Evolutionary conservation across 148 eudicot species (phyloP), one percentile per base, ranked within the genome.

Genomic region (Amaranthus hypochondriacus): DNA sequence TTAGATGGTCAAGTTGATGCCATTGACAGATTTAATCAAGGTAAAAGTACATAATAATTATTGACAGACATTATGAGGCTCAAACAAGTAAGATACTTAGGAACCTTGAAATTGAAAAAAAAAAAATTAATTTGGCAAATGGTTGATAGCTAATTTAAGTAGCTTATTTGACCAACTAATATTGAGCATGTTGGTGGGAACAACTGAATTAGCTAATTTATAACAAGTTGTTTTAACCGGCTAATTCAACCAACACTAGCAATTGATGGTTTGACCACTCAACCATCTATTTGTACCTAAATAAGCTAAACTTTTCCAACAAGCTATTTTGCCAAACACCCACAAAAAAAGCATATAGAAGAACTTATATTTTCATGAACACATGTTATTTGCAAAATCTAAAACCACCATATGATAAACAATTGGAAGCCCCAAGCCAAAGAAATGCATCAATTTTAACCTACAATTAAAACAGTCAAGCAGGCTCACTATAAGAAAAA

Each of bases 1-100:
- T 75, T 57, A 47, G 65, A 59, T 21, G 70, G 55, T 80, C 73
- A 76, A 71, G 56, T 71, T 61, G 62, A 14, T 12, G 47, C 48
- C 46, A 39, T 43, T 54, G 43, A 48, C 69, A 65, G 8, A 13
- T 56, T 60, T 53, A 55, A 69, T 49, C 70, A 14, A 75, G 14
- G 7, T 4, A 62, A 68, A 46, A 70, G 55, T 48, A 51, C 6
- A n/a, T 54, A 12, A 49, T 14, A 63, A 39, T 54, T n/a, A 51
- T 18, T 65, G 8, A 15, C 68, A 71, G 61, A 56, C 52, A 78
- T 66, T 64, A 51, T 12, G 7, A 59, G 28, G 59, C 47, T 39
- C 53, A 48, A 68, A 54, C 7, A 12, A 55, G 52, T 28, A 48
- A 52, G 28, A 7, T 56, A 11, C 71, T 56, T 21, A 53, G 13